Percentiles rank a stretch among this genome's conserved stretches.
phyloP scores from a whole-genome alignment of 257 asterid genomes.

The Cynanchum wilfordii region DNA sequence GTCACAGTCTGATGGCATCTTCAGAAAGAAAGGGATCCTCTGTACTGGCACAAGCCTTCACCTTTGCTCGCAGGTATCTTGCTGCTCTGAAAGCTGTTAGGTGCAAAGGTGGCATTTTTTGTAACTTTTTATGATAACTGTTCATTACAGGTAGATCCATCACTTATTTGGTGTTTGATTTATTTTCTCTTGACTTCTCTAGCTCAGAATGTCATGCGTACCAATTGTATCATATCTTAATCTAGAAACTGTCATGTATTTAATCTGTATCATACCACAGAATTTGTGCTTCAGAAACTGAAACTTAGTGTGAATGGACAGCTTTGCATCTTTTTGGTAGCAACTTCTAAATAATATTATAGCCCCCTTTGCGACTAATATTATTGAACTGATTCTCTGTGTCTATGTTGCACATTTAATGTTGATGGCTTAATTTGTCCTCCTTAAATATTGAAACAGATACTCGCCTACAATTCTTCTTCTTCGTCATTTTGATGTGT shows the following conservation, averaged over 20 bases:
- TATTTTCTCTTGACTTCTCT: neutral
- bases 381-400: neutral
- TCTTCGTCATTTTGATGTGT: slow-evolving; percentile 91
- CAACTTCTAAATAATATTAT: neutral
- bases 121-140: neutral
- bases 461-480: slow-evolving; percentile 83
- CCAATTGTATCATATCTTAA: neutral
- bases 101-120: neutral
- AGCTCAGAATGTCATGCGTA: neutral
- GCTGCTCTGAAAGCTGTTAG: neutral
- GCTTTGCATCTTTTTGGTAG: neutral
- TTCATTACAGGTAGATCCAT: neutral
- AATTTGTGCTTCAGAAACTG: neutral
- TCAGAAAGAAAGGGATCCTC: slow-evolving; percentile 77
- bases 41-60: slow-evolving; percentile 85
- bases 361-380: neutral
- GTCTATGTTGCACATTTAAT: neutral
- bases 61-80: slow-evolving; percentile 69
- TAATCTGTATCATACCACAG: neutral
- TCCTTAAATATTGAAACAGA: slow-evolving; percentile 30
- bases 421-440: neutral
- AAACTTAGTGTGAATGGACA: neutral
- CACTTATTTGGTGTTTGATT: neutral
- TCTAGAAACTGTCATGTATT: neutral
- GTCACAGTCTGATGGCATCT: slow-evolving; percentile 70